Base-by-base conservation (phyloP, 2,329 filamentous ascomycete species). In the Phyllosticta paracitricarpa region DNA sequence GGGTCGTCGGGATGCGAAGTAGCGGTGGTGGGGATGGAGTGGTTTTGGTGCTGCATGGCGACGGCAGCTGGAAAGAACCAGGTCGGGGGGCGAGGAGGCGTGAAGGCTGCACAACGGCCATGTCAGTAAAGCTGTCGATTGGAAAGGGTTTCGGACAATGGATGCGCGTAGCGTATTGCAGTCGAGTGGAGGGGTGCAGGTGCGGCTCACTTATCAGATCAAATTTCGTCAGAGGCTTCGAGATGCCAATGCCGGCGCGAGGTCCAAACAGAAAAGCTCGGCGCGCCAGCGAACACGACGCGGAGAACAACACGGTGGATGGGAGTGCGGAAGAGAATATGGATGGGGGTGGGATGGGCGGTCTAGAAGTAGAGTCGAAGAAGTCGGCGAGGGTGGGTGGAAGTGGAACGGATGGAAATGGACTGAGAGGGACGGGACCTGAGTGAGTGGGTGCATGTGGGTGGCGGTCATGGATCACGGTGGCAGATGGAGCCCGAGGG, bases 1-100 rank as follows among this genome's bases (percentile, higher is more conserved):
- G 77, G 77, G 64, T 79, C 75, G 67, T 76, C 64, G 0, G 77
- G 77, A 64, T 79, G 76, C 54, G 77, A 78, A 54, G 76, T 78
- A 3, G 72, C 65, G 51, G 71, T 73, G 61, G 71, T 70, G 33
- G 78, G 77, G 54, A 79, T 73, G 62, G 66, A 69, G 58, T 67
- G 70, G 58, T 74, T 72, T 58, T 53, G 57, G n/a, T 66, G 68
- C 63, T 71, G 70, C 65, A 61, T 63, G 26, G 66, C 63, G 28
- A 68, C 56, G 60, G 66, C 59, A 51, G 69, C 62, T 52, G 64
- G 62, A 57, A 55, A 26, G 62, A 33, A 59, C 64, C 62, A 60
- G 61, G 51, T 56, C 61, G 62, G 60, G 26, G 35, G 35, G 51
- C 53, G 61, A n/a, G 4, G 52, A 28, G 52, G 25, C 12, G 25